A percentile compares a stretch with the other conserved stretches of the same genome.
Conservation (phyloP, 257 asterid species). For the Dorcoceras hygrometricum region DNA sequence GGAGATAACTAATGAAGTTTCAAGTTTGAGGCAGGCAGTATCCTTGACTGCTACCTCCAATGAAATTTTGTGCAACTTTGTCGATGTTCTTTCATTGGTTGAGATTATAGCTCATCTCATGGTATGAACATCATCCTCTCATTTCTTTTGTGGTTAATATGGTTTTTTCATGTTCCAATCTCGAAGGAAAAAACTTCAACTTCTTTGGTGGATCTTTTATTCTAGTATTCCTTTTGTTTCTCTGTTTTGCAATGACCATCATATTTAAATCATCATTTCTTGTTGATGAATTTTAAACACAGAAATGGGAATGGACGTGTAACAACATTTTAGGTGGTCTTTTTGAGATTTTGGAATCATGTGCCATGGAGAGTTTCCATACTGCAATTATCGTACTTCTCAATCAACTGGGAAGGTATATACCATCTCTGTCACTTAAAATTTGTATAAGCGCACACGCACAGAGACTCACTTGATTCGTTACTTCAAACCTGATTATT, state of each 20-base stretch:
- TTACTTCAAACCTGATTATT: constrained; percentile 2
- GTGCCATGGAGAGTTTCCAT: constrained; percentile 39
- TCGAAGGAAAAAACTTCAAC: background rate
- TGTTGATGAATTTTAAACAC: constrained; percentile 32
- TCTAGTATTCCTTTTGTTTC: background rate
- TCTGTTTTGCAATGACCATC: constrained; percentile 1
- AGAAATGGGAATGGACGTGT: constrained; percentile 85
- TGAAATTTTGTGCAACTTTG: constrained; percentile 35
- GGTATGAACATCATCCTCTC: constrained; percentile 44
- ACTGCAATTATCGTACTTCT: constrained; percentile 56
- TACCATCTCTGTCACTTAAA: background rate
- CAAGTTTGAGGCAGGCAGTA: constrained; percentile 28
- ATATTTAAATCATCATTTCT: background rate
- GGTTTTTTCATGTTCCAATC: background rate
- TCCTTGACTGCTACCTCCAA: constrained; percentile 21
- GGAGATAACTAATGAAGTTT: constrained; percentile 28
- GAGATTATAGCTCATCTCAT: constrained; percentile 67
- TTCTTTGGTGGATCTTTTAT: constrained; percentile 7
- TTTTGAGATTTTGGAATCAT: constrained; percentile 46
- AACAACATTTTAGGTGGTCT: constrained; percentile 44
- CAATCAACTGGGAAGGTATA: constrained; percentile 90
- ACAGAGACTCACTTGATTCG: background rate
- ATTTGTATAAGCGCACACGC: background rate
- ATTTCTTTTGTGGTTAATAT: background rate
- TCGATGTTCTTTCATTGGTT: constrained; percentile 61